Conservation (phyloP, 2,329 filamentous ascomycete genomes). For the Domatiomyces globalis region DNA sequence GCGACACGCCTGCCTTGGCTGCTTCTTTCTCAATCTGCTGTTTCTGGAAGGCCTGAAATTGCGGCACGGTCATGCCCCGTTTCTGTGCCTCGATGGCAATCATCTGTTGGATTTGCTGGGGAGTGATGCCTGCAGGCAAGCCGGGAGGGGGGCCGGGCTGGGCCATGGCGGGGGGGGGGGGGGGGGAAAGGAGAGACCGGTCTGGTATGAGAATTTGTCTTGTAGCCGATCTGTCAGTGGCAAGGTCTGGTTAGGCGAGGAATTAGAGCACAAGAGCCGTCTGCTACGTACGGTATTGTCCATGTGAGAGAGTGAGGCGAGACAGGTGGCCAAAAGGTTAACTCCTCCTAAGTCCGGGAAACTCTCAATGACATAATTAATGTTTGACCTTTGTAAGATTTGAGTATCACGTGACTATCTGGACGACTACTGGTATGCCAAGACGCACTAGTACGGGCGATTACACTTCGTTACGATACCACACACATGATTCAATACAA, state of each 20-base stretch:
- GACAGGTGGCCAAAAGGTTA: not conserved
- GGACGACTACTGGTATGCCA: too few species aligned
- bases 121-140: conserved; percentile 7
- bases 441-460: too few species aligned
- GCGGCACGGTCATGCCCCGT: conserved; percentile 67
- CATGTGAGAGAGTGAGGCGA: not conserved
- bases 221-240: too few species aligned
- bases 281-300: not conserved
- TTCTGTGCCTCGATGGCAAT: conserved; percentile 54
- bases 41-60: conserved; percentile 50
- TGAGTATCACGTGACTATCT: not conserved
- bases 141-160: conserved; percentile 9
- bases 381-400: too few species aligned
- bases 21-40: conserved; percentile 33
- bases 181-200: too few species aligned
- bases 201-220: too few species aligned
- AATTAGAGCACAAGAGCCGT: too few species aligned
- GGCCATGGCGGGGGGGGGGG: conserved; percentile 27
- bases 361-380: too few species aligned
- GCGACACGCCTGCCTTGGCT: conserved; percentile 38
- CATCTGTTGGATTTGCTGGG: conserved; percentile 15
- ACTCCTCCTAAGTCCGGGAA: not conserved
- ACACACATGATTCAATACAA: too few species aligned
- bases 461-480: too few species aligned
- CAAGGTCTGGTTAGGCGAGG: too few species aligned